These are phyloP conservation scores for Cercophora newfieldiana DNA, from an alignment of 495 filamentous ascomycete species.

Conservation along the genomic window DNA sequence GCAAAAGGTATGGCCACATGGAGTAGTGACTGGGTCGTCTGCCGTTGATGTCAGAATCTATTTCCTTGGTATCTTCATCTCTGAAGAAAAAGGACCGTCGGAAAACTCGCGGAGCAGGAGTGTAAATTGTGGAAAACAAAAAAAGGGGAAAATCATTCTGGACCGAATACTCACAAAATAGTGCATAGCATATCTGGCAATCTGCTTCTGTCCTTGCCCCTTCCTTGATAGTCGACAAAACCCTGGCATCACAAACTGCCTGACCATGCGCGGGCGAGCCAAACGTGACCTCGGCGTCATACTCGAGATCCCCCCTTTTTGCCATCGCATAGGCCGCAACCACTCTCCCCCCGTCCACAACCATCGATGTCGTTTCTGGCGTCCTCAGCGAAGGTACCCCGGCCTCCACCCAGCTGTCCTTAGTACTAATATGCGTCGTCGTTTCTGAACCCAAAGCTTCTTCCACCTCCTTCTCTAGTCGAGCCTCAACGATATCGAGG, in stretches of 20 bases:
- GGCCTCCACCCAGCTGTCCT: constrained; percentile 44
- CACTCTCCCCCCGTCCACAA: constrained; percentile 56
- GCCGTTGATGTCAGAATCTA: too few species aligned
- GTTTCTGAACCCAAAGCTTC: constrained; percentile 25
- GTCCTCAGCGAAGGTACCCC: constrained; percentile 40
- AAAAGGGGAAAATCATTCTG: too few species aligned
- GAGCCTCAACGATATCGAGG: constrained; percentile 53
- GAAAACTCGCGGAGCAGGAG: too few species aligned
- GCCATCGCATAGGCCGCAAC: constrained; percentile 60
- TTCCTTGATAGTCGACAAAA: constrained; percentile 60
- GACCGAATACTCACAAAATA: too few species aligned
- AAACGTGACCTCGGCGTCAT: constrained; percentile 51
- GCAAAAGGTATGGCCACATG: constrained; percentile 90
- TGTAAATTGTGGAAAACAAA: too few species aligned
- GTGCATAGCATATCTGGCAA: constrained; percentile 81
- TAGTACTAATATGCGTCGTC: constrained; percentile 42
- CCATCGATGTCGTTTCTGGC: constrained; percentile 32
- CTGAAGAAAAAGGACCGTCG: too few species aligned
- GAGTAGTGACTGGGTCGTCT: constrained; percentile 80
- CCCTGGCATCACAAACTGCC: constrained; percentile 46
- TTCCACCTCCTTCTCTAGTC: constrained; percentile 41
- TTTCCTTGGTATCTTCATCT: too few species aligned
- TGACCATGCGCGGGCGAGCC: constrained; percentile 2
- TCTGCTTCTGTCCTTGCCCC: constrained; percentile 68
- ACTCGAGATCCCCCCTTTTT: constrained; percentile 52